Conservation (phyloP, 371 early-diverging fungal genomes). For the Mortierella sp. region DNA sequence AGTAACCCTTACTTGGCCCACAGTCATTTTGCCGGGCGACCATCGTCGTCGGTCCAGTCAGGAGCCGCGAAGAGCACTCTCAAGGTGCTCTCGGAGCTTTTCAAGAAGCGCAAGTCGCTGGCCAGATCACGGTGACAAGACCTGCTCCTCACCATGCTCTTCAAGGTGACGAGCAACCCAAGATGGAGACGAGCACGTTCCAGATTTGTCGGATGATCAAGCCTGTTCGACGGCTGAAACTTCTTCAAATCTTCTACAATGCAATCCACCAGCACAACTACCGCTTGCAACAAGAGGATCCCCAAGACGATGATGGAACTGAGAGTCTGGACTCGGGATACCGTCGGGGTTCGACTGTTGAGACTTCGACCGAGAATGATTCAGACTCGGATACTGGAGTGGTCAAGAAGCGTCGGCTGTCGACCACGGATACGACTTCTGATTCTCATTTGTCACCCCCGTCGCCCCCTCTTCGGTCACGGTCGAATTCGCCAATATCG, state of each 20-base stretch:
- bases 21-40: not conserved
- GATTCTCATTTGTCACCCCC: not conserved
- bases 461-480: not conserved
- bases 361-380: slow-evolving; percentile 4
- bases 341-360: slow-evolving; percentile 2
- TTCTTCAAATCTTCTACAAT: slow-evolving; percentile 55
- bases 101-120: slow-evolving; percentile 42
- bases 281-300: not conserved
- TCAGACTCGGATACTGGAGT: not conserved
- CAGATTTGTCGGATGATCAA: slow-evolving; percentile 64
- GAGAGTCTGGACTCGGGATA: not conserved
- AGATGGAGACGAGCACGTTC: slow-evolving; percentile 33
- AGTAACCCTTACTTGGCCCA: not conserved
- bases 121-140: slow-evolving; percentile 31
- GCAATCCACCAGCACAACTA: slow-evolving; percentile 29
- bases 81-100: slow-evolving; percentile 35
- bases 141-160: slow-evolving; percentile 13
- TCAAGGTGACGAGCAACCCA: not conserved
- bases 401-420: not conserved
- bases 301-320: not conserved
- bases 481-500: slow-evolving; percentile 12
- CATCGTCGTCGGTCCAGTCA: not conserved
- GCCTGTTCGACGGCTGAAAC: slow-evolving; percentile 65
- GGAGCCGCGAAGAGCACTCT: not conserved
- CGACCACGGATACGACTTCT: not conserved